Conservation (phyloP, 73 alveolate genomes). For the Blepharisma stoltei region DNA sequence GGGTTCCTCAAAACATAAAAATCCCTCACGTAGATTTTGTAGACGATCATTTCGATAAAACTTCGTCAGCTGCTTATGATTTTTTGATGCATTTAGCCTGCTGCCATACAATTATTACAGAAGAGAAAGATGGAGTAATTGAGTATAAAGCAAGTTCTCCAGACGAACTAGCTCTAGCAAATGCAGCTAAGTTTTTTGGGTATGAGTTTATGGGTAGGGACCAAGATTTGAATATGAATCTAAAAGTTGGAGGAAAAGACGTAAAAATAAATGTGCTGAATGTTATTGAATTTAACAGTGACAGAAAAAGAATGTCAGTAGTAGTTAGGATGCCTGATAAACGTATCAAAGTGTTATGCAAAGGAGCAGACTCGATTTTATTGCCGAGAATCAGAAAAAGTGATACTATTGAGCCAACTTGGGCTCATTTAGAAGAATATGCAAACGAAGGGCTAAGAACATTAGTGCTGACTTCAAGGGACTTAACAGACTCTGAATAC, state of each 20-base stretch:
- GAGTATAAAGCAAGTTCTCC: conserved; percentile 88
- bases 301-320: conserved; percentile 93
- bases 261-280: conserved; percentile 60
- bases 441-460: conserved; percentile 93
- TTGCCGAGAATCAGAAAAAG: conserved; percentile 40
- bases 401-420: background rate
- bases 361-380: conserved; percentile 96
- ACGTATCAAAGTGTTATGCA: conserved; percentile 68
- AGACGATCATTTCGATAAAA: background rate
- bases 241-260: conserved; percentile 37
- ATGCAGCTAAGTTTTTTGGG: conserved; percentile 82
- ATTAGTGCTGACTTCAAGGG: conserved; percentile 86
- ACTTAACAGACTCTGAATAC: conserved; percentile 76
- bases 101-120: conserved; percentile 80
- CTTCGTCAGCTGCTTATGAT: conserved; percentile 23
- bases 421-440: conserved; percentile 61
- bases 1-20: background rate
- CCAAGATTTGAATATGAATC: conserved; percentile 57
- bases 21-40: conserved; percentile 29
- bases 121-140: conserved; percentile 40
- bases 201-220: conserved; percentile 73
- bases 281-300: conserved; percentile 84
- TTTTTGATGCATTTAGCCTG: conserved; percentile 53
- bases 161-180: conserved; percentile 95
- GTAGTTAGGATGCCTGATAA: conserved; percentile 65